A percentile compares a stretch with the other conserved stretches of the same genome.
Conservation (phyloP, 2,329 filamentous ascomycete species). For the Pseudocercospora eumusae region DNA sequence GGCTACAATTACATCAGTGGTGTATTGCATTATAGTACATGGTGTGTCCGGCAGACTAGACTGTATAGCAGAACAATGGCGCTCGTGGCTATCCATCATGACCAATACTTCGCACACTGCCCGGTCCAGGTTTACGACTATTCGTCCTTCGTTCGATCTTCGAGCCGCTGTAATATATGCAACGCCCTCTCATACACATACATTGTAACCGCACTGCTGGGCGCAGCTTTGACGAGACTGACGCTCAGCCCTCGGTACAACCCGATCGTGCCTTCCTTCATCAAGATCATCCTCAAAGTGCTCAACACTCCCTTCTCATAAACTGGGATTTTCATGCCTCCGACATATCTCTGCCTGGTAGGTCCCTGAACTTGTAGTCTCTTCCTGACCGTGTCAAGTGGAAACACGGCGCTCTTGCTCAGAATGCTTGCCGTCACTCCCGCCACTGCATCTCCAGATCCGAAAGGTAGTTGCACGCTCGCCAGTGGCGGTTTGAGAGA, state of each 20-base stretch:
- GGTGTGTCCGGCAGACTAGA: conserved; percentile 1
- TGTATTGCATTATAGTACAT: not conserved
- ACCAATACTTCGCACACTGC: not conserved
- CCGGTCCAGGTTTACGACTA: not conserved
- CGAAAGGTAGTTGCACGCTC: conserved; percentile 58
- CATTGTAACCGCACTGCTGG: conserved; percentile 88
- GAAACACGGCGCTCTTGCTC: conserved; percentile 89
- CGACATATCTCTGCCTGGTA: conserved; percentile 71
- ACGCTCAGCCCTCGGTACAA: conserved; percentile 87
- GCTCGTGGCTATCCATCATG: not conserved
- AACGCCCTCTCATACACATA: conserved; percentile 88
- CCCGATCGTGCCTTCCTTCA: conserved; percentile 72
- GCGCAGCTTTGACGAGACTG: conserved; percentile 88
- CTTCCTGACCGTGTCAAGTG: conserved; percentile 89
- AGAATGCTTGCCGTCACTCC: conserved; percentile 77
- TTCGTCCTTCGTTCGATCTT: not conserved
- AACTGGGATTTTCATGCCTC: conserved; percentile 73
- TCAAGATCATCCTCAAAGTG: conserved; percentile 68
- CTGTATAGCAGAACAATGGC: conserved; percentile 5
- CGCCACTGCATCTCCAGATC: conserved; percentile 78
- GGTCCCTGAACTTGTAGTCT: conserved; percentile 94
- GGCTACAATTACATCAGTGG: not conserved
- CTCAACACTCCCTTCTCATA: conserved; percentile 68
- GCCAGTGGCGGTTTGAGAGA: conserved; percentile 55
- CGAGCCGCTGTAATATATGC: conserved; percentile 37